Base-by-base conservation (phyloP, 2,329 filamentous ascomycete species). In the Exophiala alcalophila region DNA sequence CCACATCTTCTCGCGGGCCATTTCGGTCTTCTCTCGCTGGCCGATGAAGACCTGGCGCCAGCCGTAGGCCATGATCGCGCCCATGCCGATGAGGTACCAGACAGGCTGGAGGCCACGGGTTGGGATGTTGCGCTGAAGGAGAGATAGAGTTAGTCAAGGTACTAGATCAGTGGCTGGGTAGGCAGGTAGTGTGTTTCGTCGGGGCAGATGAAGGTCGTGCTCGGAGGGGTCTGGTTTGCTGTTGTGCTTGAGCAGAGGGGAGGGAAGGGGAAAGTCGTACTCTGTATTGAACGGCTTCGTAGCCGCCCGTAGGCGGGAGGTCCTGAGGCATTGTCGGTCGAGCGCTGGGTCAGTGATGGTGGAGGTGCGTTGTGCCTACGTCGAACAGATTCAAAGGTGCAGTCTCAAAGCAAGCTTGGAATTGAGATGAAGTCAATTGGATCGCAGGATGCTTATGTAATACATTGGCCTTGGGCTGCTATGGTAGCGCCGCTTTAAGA, bases 1-100 rank as follows among this genome's bases (percentile, higher is more conserved):
- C 92, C 92, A 98, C 80, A 95, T 92, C 76, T 97, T 98, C 65
- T 98, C 92, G 59, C 92, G 87, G 52, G 83, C 86, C 56, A 95
- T 83, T 70, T 98, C 92, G 63, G 90, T 91, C 66, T 88, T 84
- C 70, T 98, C 92, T 58, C 88, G 78, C 57, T 91, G 84, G 44
- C 89, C 91, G 64, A 83, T 72, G 55, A 86, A 83, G 48, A 88
- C 71, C 68, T 84, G 85, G 70, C 87, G 97, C 77, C 92, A 95
- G 50, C 92, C 92, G 67, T 86, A 97, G 54, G 78, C 77, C 84
- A 94, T 90, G 57, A 96, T 71, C 40, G 76, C 76, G 57, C 80
- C 85, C 66, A 88, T 81, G 52, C 81, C 86, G 57, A 86, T 63
- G 55, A 97, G 76, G 64, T 95, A 81, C 50, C 81, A 78, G 34